Evolutionary conservation across 2,329 filamentous ascomycete genomes (phyloP), one percentile per base, ranked within the genome.

Genomic region (Aureobasidium namibiae): DNA sequence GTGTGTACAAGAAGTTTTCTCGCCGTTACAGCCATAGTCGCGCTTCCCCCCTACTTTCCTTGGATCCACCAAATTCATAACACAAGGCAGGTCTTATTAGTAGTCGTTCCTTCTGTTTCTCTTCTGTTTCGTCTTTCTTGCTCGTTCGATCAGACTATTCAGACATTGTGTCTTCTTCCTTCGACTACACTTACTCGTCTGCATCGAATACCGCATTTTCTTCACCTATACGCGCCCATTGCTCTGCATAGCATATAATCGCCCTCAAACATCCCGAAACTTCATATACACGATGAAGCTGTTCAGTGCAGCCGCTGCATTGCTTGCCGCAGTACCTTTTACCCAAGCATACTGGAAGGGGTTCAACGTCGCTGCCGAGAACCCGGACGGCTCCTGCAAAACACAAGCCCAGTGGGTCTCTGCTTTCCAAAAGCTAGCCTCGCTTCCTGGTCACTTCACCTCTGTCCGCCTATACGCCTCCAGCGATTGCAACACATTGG

Each of bases 391-490:
- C 23, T 68, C 67, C 29, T 76, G 74, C 68, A 74, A 74, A 56
- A 68, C 67, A 34, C 65, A 65, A 42, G 74, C 63, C 10, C 65
- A 75, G 57, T 75, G 71, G 71, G 62, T 59, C 4, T 60, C 60
- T 13, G 71, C 73, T 33, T 73, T 76, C 65, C 67, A 67, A 49
- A 67, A 67, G n/a, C 63, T 75, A 50, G 71, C 72, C 61, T 65
- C 63, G 16, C 68, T 74, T 26, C 80, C 81, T 10, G 80, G 80
- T 61, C 74, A 73, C 64, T 85, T 84, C 75, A 81, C 78, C 66
- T 75, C 80, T 60, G 79, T 84, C 64, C 82, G 84, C 56, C 76
- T 87, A 33, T 87, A 89, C 78, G 88, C 86, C 70, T 79, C 68
- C 76, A 82, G 73, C 77, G 78, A 80, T 65, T 80, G 77, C 68